Base-by-base conservation (phyloP, 2,329 filamentous ascomycete genomes). In the Drechslerella coelobrocha region DNA sequence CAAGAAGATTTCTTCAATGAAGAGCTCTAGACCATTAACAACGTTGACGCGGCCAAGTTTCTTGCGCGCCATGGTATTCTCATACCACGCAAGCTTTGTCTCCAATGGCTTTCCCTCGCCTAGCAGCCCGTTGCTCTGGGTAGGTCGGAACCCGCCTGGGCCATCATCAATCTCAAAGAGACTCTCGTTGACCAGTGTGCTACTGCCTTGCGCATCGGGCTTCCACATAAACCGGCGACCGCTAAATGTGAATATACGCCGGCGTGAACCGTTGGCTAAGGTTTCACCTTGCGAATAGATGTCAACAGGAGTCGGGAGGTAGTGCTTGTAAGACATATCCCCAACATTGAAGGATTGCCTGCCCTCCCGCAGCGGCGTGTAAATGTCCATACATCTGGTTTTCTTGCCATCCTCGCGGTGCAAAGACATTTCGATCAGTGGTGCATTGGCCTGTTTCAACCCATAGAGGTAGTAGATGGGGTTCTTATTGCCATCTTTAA, bases 331-430 rank as follows among this genome's bases (percentile, higher is more conserved):
- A 9, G 57, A 26, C 65, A 69, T 69, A 37, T 69, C 65, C 21
- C 65, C 65, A n/a, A 69, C 23, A 29, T 69, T 62, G 26, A 39
- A 53, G 4, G 47, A 51, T 12, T 69, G 65, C 34, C 65, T 51
- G n/a, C 65, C 65, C 26, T 69, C 65, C 29, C 65, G 43, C 2
- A 52, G 52, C 1, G 65, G 65, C 2, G 65, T 62, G 23, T 69
- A 69, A 9, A 69, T 69, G 48, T 69, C 65, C 65, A 69, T 69
- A 26, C 65, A 69, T 24, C 65, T 34, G 2, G 65, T 69, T 29
- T 69, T 69, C 52, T 69, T 69, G 14, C 65, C 65, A 23, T 69
- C 65, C 34, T 69, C 65, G 50, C 65, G 65, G 37, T 69, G 65
- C 27, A 69, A 39, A 1, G 65, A 69, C 65, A 69, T 69, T 69